Conservation (phyloP, 441 rosid genomes). For the Adansonia rubrostipa region DNA sequence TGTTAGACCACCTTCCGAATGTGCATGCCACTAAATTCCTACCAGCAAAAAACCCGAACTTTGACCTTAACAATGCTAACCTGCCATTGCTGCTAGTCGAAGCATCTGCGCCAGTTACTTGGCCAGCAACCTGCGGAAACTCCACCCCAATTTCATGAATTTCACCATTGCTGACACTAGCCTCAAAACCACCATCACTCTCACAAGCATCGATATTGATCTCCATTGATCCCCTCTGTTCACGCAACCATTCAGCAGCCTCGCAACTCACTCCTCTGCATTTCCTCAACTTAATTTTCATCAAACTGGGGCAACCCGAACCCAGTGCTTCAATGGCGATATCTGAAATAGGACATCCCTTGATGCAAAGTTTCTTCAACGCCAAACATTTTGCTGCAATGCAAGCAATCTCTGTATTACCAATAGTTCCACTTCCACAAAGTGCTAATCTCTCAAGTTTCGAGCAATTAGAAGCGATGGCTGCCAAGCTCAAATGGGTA, state of each 20-base stretch:
- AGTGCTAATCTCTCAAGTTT: slow-evolving; percentile 61
- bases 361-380: slow-evolving; percentile 62
- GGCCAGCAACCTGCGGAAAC: slow-evolving; percentile 34
- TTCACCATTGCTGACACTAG: slow-evolving; percentile 36
- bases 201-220: slow-evolving; percentile 54
- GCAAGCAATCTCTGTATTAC: slow-evolving; percentile 56
- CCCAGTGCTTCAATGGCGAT: slow-evolving; percentile 57
- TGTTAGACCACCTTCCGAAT: slow-evolving; percentile 59
- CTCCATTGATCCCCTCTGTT: slow-evolving; percentile 46
- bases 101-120: slow-evolving; percentile 40
- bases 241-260: slow-evolving; percentile 53
- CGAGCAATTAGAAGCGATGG: slow-evolving; percentile 50
- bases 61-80: slow-evolving; percentile 55
- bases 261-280: slow-evolving; percentile 57
- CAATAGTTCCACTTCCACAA: slow-evolving; percentile 58
- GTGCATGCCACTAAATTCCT: slow-evolving; percentile 44
- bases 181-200: slow-evolving; percentile 37
- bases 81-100: slow-evolving; percentile 50
- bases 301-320: slow-evolving; percentile 59
- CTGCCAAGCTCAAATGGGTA: slow-evolving; percentile 46
- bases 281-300: slow-evolving; percentile 64
- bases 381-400: slow-evolving; percentile 55
- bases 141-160: slow-evolving; percentile 40
- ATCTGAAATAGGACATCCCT: slow-evolving; percentile 59
- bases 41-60: slow-evolving; percentile 53